A percentile compares a stretch with the other conserved stretches of the same genome.
Evolutionary conservation across 306 rosid species (phyloP).

Genomic region (Boehmeria nivea): DNA sequence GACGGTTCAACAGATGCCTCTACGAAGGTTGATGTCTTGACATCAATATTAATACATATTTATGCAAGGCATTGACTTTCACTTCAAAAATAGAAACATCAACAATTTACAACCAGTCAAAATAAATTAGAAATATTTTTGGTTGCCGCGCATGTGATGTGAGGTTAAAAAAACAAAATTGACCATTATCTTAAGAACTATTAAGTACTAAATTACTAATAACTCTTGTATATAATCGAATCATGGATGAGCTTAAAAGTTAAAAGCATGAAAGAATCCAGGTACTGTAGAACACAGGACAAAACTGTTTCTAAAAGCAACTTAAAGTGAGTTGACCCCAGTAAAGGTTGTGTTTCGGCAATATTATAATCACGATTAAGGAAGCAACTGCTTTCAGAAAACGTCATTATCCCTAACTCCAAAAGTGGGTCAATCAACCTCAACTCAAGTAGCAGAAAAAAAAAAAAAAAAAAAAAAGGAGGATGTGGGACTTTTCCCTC

Average conservation of each 20-base stretch:
- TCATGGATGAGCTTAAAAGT: background rate
- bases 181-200: background rate
- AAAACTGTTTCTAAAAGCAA: background rate
- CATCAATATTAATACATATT: too few relatives aligned
- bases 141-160: too few relatives aligned
- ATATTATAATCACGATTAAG: conserved; percentile 9
- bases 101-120: too few relatives aligned
- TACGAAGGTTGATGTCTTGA: too few relatives aligned
- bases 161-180: background rate
- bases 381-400: conserved; percentile 28
- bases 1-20: too few relatives aligned
- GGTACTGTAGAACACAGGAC: background rate
- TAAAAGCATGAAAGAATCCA: conserved; percentile 5
- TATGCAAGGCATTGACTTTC: too few relatives aligned
- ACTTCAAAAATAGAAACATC: too few relatives aligned
- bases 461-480: conserved; percentile 12
- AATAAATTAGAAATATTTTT: too few relatives aligned
- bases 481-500: too few relatives aligned
- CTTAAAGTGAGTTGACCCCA: conserved; percentile 25
- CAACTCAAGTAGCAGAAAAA: conserved; percentile 3
- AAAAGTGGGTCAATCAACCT: conserved; percentile 38
- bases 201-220: too few relatives aligned
- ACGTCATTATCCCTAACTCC: conserved; percentile 62
- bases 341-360: background rate
- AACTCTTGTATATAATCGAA: background rate